A percentile compares a stretch with the other conserved stretches of the same genome.
Evolutionary conservation across 1,284 basidiomycete species (phyloP).

Genomic region (Austroboletus niveus): DNA sequence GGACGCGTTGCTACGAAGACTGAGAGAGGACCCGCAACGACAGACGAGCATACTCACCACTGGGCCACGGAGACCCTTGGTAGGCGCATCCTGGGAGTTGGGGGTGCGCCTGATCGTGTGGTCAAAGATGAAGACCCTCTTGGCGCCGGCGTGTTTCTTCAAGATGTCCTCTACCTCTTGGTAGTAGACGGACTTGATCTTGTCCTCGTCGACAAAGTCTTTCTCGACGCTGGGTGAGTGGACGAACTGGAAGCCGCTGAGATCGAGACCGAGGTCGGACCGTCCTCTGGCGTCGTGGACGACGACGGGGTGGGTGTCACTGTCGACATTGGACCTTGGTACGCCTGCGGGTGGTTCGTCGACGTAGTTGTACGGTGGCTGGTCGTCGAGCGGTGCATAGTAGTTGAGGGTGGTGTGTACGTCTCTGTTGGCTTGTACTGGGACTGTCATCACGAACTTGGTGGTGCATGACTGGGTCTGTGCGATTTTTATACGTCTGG

Average conservation of each 20-base stretch:
- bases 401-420: slow-evolving; percentile 35
- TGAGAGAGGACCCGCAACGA: neutral
- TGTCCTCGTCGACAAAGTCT: slow-evolving; percentile 41
- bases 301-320: slow-evolving; percentile 21
- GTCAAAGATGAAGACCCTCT: slow-evolving; percentile 44
- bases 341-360: slow-evolving; percentile 23
- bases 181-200: slow-evolving; percentile 37
- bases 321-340: slow-evolving; percentile 27
- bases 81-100: neutral
- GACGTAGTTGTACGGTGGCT: slow-evolving; percentile 31
- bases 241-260: slow-evolving; percentile 43
- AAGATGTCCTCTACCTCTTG: slow-evolving; percentile 44
- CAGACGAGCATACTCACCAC: slow-evolving; percentile 29
- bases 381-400: slow-evolving; percentile 10
- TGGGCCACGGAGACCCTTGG: slow-evolving; percentile 25
- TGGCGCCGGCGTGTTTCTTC: slow-evolving; percentile 40
- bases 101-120: slow-evolving; percentile 42
- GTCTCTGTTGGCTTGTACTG: slow-evolving; percentile 19
- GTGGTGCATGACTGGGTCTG: no score
- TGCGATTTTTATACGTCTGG: no score
- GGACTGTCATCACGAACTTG: slow-evolving; percentile 15
- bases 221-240: slow-evolving; percentile 36
- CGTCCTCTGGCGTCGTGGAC: slow-evolving; percentile 36
- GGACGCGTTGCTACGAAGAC: slow-evolving; percentile 26
- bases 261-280: slow-evolving; percentile 38